These are phyloP conservation scores for Tulasnella sp. DNA, from an alignment of 768 basidiomycete species.

Conservation along the genomic window DNA sequence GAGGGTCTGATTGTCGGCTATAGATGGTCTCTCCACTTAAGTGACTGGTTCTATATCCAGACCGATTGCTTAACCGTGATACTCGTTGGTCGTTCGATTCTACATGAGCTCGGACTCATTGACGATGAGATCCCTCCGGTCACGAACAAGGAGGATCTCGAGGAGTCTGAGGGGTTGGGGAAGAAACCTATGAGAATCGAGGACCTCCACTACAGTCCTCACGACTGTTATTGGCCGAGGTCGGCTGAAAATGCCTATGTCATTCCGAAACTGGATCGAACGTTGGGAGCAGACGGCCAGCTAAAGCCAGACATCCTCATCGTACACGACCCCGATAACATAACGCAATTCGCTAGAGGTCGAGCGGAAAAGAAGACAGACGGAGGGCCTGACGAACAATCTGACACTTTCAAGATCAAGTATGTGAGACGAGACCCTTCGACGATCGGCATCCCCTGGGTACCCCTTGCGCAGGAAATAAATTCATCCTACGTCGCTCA, in stretches of 20 bases:
- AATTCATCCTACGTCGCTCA: not conserved
- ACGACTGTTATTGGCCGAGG: conserved; percentile 3
- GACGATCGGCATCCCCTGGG: not conserved
- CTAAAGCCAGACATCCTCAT: conserved; percentile 7
- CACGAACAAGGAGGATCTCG: not conserved
- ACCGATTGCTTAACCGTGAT: not conserved
- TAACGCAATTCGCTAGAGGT: not conserved
- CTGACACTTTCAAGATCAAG: not conserved
- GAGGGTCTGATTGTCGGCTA: not conserved
- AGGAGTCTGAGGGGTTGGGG: too few species aligned
- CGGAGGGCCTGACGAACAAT: not conserved
- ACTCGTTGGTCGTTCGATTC: not conserved
- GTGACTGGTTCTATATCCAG: not conserved
- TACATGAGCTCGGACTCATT: not conserved
- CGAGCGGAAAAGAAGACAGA: too few species aligned
- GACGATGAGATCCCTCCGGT: not conserved
- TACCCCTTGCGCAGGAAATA: not conserved
- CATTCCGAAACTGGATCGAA: not conserved
- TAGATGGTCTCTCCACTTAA: too few species aligned
- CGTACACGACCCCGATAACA: too few species aligned
- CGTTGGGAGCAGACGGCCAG: not conserved
- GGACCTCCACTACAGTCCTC: not conserved
- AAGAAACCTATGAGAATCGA: not conserved
- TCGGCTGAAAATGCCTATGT: not conserved
- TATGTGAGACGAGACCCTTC: not conserved